Evolutionary conservation across 495 filamentous ascomycete genomes (phyloP).

Genomic region (Collariella sp.): DNA sequence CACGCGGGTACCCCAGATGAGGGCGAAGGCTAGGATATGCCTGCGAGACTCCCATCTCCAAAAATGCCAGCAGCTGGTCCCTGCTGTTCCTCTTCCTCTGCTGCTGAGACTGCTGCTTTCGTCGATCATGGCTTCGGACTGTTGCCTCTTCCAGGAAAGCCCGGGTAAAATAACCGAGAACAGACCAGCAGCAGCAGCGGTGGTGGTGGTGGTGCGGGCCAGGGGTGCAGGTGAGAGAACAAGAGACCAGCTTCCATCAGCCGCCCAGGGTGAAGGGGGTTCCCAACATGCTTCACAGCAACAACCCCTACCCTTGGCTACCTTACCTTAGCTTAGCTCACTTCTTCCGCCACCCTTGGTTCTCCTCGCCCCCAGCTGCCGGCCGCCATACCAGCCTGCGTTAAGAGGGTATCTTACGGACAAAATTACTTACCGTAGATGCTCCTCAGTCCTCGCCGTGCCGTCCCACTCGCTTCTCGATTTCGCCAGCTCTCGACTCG

Average conservation of each 20-base stretch:
- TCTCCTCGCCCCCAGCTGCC: neutral
- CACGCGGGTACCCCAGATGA: neutral
- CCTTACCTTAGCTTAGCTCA: constrained; percentile 3
- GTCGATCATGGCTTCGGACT: constrained; percentile 8
- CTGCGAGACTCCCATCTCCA: no score
- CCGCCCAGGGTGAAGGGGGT: constrained; percentile 6
- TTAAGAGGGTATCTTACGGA: neutral
- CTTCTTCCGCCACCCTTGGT: neutral
- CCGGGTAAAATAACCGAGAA: constrained; percentile 14
- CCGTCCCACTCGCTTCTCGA: neutral
- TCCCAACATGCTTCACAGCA: constrained; percentile 2
- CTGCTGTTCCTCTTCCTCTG: neutral
- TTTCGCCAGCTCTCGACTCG: neutral
- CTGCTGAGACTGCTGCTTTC: constrained; percentile 5
- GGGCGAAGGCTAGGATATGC: neutral
- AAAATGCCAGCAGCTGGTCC: neutral
- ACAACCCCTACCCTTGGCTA: constrained; percentile 7
- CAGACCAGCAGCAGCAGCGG: no score
- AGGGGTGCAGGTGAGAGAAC: neutral
- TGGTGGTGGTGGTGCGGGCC: neutral
- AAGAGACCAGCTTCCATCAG: constrained; percentile 1
- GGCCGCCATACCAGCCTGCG: neutral
- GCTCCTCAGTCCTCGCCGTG: neutral
- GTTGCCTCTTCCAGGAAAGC: constrained; percentile 23
- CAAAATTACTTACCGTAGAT: neutral